phyloP scores from a whole-genome alignment of 208 protist genomes.

The Trypanosoma conorhini region DNA sequence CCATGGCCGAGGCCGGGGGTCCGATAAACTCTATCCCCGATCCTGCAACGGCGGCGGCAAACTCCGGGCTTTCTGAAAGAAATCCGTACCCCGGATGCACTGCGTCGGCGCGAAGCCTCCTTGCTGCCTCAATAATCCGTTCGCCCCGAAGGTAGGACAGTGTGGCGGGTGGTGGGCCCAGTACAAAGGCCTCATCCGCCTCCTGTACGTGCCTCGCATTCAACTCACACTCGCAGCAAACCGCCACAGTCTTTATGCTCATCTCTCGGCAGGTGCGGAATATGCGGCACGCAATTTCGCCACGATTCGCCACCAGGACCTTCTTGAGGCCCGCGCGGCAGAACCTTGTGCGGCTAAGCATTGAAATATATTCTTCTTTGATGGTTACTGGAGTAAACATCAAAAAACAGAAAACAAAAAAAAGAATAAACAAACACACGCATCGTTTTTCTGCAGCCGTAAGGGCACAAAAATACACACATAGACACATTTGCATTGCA shows the following conservation, averaged over 20 bases:
- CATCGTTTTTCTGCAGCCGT: not conserved
- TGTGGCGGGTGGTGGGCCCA: slow-evolving; percentile 31
- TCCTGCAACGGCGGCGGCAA: slow-evolving; percentile 77
- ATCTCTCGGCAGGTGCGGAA: slow-evolving; percentile 91
- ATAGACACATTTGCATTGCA: too few relatives aligned
- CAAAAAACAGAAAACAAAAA: slow-evolving; percentile 17
- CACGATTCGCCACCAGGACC: slow-evolving; percentile 97
- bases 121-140: slow-evolving; percentile 92
- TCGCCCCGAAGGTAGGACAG: slow-evolving; percentile 93
- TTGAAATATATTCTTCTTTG: slow-evolving; percentile 8
- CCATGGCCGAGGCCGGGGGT: slow-evolving; percentile 90
- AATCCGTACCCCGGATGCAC: slow-evolving; percentile 99
- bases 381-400: slow-evolving; percentile 1
- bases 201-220: slow-evolving; percentile 92
- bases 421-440: not conserved
- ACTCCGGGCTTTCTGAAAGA: slow-evolving; percentile 95
- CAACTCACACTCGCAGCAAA: slow-evolving; percentile 94
- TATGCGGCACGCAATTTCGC: slow-evolving; percentile 98
- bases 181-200: slow-evolving; percentile 73
- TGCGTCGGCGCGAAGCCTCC: slow-evolving; percentile 83
- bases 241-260: slow-evolving; percentile 96
- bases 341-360: slow-evolving; percentile 30
- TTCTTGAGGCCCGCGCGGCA: slow-evolving; percentile 78
- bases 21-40: slow-evolving; percentile 94
- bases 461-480: too few relatives aligned